These are phyloP conservation scores for Alternaria longipes DNA, from an alignment of 2,329 filamentous ascomycete species.

Conservation along the genomic window DNA sequence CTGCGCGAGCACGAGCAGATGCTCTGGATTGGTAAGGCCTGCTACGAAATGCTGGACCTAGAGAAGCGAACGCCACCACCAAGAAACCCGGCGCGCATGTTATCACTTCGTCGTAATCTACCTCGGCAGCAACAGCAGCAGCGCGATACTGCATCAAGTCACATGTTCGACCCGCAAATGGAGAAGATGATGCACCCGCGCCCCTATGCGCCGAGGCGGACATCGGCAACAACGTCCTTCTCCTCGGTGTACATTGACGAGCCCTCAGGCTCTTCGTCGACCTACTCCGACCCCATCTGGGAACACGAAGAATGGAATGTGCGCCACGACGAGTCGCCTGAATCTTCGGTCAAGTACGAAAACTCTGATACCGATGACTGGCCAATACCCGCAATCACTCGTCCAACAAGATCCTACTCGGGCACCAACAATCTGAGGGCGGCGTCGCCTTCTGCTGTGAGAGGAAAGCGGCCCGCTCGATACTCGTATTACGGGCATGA, in stretches of 20 bases:
- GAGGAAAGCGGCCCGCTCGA: slow-evolving; percentile 34
- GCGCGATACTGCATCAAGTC: slow-evolving; percentile 34
- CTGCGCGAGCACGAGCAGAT: slow-evolving; percentile 69
- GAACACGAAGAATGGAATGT: slow-evolving; percentile 32
- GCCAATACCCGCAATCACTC: slow-evolving; percentile 15
- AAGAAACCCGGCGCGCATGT: slow-evolving; percentile 41
- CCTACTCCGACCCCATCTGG: slow-evolving; percentile 28
- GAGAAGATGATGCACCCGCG: slow-evolving; percentile 51
- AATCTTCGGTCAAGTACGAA: slow-evolving; percentile 32
- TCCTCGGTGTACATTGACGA: slow-evolving; percentile 46
- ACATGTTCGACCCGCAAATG: slow-evolving; percentile 41
- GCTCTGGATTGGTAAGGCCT: slow-evolving; percentile 51
- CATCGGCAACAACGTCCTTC: slow-evolving; percentile 44
- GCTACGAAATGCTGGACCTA: slow-evolving; percentile 46
- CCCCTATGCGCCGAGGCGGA: slow-evolving; percentile 31
- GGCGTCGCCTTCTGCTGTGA: slow-evolving; percentile 11
- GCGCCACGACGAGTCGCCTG: slow-evolving; percentile 24
- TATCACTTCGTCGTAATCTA: slow-evolving; percentile 28
- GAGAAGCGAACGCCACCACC: slow-evolving; percentile 38
- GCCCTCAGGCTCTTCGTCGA: slow-evolving; percentile 28
- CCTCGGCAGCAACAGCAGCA: slow-evolving; percentile 10
- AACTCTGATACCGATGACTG: slow-evolving; percentile 28
- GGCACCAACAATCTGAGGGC: neutral
- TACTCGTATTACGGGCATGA: slow-evolving; percentile 27
- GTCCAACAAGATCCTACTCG: slow-evolving; percentile 24